Conservation (phyloP, 257 asterid species). For the Salvia hispanica region DNA sequence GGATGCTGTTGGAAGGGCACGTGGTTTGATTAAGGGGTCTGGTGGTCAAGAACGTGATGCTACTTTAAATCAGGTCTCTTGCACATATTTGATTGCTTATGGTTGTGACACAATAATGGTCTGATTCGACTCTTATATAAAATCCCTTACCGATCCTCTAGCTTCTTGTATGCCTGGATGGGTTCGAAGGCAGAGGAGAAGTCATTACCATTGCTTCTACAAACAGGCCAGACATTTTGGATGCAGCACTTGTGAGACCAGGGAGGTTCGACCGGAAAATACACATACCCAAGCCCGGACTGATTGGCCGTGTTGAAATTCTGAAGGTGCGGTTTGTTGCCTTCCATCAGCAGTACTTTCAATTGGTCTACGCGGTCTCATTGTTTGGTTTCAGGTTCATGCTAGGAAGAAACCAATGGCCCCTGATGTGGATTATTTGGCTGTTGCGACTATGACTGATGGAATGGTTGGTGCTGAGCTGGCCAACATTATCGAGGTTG, state of each 20-base stretch:
- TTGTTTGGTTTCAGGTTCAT: conserved; percentile 64
- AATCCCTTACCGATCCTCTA: conserved; percentile 40
- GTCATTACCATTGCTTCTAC: conserved; percentile 99
- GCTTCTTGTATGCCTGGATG: conserved; percentile 94
- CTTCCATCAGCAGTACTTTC: too few relatives aligned
- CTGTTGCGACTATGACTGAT: conserved; percentile 82
- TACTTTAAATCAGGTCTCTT: conserved; percentile 66
- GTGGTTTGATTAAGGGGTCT: too few relatives aligned
- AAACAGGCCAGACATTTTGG: conserved; percentile 93
- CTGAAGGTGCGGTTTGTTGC: too few relatives aligned
- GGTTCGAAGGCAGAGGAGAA: conserved; percentile 37
- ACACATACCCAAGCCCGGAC: conserved; percentile 64
- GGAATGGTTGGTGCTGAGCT: conserved; percentile 99
- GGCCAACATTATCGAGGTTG: conserved; percentile 91
- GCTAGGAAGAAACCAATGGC: conserved; percentile 95
- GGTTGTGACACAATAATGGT: conserved; percentile 28
- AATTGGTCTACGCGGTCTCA: not conserved
- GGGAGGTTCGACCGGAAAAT: conserved; percentile 96
- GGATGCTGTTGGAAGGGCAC: too few relatives aligned
- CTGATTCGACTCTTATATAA: conserved; percentile 29
- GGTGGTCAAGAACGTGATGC: too few relatives aligned
- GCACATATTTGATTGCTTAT: conserved; percentile 21
- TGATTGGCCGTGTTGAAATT: too few relatives aligned
- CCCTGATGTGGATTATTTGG: conserved; percentile 81
- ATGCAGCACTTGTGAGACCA: conserved; percentile 96